Conservation (phyloP, 2,329 filamentous ascomycete species). For the Tolypocladium endophyticum region DNA sequence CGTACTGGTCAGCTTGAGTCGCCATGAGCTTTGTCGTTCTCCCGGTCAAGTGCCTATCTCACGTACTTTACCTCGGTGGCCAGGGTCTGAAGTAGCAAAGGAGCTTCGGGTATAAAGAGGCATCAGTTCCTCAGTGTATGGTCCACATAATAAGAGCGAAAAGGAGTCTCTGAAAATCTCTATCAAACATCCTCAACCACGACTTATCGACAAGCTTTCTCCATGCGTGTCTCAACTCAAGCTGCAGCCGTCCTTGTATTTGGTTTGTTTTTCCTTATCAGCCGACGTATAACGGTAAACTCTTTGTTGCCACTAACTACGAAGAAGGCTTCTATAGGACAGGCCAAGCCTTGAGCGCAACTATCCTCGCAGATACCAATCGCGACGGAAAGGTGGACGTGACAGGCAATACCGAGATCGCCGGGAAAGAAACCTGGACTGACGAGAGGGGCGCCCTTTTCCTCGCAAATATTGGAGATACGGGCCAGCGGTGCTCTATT, state of each 20-base stretch:
- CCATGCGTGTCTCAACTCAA: no score
- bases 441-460: constrained; percentile 20
- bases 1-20: not conserved
- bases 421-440: constrained; percentile 14
- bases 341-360: not conserved
- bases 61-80: not conserved
- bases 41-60: not conserved
- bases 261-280: not conserved
- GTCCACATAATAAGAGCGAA: no score
- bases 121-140: no score
- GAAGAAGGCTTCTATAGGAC: not conserved
- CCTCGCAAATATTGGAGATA: constrained; percentile 25
- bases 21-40: not conserved
- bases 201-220: no score
- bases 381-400: constrained; percentile 21
- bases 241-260: not conserved
- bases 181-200: no score
- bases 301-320: not conserved
- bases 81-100: no score
- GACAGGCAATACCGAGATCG: constrained; percentile 9
- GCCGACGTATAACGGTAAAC: not conserved
- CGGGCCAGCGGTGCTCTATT: constrained; percentile 16
- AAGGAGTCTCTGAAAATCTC: no score
- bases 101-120: no score
- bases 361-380: constrained; percentile 22